Conservation (phyloP, 257 asterid species). For the Galeopsis tetrahit region DNA sequence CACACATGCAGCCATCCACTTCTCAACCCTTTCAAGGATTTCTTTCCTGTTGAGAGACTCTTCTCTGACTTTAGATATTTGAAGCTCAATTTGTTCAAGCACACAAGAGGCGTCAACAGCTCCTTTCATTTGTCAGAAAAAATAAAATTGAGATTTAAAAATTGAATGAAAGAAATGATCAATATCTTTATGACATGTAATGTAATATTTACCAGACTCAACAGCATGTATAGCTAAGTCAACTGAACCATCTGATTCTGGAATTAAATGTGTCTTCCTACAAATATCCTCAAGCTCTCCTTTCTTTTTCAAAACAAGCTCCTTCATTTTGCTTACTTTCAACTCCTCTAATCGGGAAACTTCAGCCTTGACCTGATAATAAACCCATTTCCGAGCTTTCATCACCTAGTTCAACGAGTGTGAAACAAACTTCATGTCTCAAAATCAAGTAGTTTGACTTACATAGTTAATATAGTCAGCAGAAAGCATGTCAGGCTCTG, state of each 20-base stretch:
- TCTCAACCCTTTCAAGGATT: slow-evolving; percentile 92
- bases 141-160: slow-evolving; percentile 32
- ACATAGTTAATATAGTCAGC: slow-evolving; percentile 67
- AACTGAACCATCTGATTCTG: slow-evolving; percentile 63
- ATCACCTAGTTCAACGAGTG: slow-evolving; percentile 27
- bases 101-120: slow-evolving; percentile 81
- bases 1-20: slow-evolving; percentile 94
- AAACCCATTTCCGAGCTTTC: slow-evolving; percentile 29
- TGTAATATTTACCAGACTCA: slow-evolving; percentile 71
- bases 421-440: slow-evolving; percentile 6
- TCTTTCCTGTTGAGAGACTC: slow-evolving; percentile 93
- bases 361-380: slow-evolving; percentile 79
- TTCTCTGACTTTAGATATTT: slow-evolving; percentile 84
- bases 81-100: slow-evolving; percentile 90
- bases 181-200: slow-evolving; percentile 19
- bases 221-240: slow-evolving; percentile 74
- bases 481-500: slow-evolving; percentile 83
- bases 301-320: slow-evolving; percentile 92
- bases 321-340: slow-evolving; percentile 93
- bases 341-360: slow-evolving; percentile 87
- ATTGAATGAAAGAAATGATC: slow-evolving; percentile 10
- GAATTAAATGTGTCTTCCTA: slow-evolving; percentile 78
- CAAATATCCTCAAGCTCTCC: slow-evolving; percentile 85
- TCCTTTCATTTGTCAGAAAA: slow-evolving; percentile 48
- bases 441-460: slow-evolving; percentile 43